Percentiles rank a stretch among this genome's conserved stretches.
Conservation (phyloP, 306 rosid species). For the Quercus parvula region DNA sequence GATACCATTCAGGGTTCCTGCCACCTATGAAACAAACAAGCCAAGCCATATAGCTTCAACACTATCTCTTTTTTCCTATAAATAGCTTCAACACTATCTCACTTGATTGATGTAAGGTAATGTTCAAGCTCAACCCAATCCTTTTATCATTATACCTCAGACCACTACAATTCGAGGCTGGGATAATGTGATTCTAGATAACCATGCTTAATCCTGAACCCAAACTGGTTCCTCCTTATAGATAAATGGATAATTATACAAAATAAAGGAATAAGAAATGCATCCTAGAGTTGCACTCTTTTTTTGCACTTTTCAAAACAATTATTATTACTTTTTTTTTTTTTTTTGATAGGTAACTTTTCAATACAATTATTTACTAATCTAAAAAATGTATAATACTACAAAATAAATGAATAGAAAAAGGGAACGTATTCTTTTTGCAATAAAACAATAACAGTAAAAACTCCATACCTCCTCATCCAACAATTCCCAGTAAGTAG, state of each 20-base stretch:
- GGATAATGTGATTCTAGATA: no score
- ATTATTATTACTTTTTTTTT: no score
- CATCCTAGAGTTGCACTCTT: no score
- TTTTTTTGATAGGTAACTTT: no score
- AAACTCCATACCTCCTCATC: conserved; percentile 44
- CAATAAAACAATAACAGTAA: background rate
- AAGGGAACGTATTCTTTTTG: background rate
- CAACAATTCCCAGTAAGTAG: conserved; percentile 37
- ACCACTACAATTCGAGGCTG: no score
- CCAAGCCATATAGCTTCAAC: background rate
- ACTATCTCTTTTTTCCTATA: background rate
- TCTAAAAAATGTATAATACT: background rate
- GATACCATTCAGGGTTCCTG: background rate
- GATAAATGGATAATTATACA: no score
- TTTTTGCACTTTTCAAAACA: no score
- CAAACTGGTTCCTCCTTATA: no score
- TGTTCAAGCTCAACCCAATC: background rate
- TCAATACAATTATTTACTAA: background rate
- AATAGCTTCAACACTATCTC: background rate
- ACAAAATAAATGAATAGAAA: background rate
- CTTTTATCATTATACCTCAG: background rate
- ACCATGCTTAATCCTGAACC: no score
- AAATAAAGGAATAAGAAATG: no score
- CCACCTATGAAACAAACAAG: background rate
- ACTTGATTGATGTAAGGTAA: background rate